Evolutionary conservation across 768 basidiomycete genomes (phyloP), one percentile per base, ranked within the genome.

Genomic region (Pluteus cervinus): DNA sequence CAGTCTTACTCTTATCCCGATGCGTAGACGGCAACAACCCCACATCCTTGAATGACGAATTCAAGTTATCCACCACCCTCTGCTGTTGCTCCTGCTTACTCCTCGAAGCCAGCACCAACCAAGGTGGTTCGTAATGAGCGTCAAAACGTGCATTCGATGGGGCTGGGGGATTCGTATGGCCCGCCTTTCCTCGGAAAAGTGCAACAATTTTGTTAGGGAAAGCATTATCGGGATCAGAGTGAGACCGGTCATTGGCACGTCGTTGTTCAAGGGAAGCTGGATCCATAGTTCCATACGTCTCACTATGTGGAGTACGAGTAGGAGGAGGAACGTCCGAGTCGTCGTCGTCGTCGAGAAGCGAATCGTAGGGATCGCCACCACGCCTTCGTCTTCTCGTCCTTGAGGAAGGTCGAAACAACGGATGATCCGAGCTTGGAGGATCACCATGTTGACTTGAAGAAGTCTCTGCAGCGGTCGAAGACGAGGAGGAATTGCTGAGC

Each of bases 31-130:
- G 85, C 12, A 89, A 56, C 11, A 90, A 55, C 4, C 86, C 86
- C 17, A 88, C 86, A 37, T 83, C 84, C 55, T 79, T 77, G 63
- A 90, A 89, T 3, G 84, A 86, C 42, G 72, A 71, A 43, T 80
- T 80, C 18, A 90, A 58, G 45, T 78, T 81, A 39, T 75, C 72
- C 37, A 86, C 76, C 18, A 81, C 76, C 33, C 76, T 72, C 49
- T 79, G 75, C 9, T 77, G 72, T 42, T 79, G 75, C 52, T 88
- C 86, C 40, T 78, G 75, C 53, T 75, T 73, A 30, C 69, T 68
- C 29, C 83, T 73, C 3, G 78, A 71, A 6, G 76, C 72, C 40
- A 83, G 68, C 24, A 68, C 69, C 36, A 87, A 58, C 87, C 86
- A 90, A 5, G 72, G 73, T 17, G 75, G 60, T 9, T 56, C 49